phyloP scores from a whole-genome alignment of 345 rosid genomes.

The Eucalyptus marginata region DNA sequence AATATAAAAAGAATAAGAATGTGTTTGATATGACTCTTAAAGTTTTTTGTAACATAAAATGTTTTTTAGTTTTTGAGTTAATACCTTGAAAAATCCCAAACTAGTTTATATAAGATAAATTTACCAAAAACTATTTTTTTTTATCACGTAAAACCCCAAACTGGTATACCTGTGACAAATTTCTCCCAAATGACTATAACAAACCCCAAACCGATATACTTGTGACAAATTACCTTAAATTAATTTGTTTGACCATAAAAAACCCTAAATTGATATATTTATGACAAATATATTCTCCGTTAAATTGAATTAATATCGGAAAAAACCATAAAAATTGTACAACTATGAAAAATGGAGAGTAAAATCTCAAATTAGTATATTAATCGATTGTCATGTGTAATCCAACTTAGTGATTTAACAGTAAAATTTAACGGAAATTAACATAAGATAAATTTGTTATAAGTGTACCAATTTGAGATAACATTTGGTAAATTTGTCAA shows the following conservation, averaged over 20 bases:
- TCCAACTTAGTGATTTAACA: too few relatives aligned
- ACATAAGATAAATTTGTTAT: accelerated
- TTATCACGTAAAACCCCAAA: too few relatives aligned
- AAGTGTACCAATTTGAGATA: accelerated
- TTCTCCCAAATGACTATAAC: too few relatives aligned
- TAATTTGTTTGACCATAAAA: too few relatives aligned
- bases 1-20: too few relatives aligned
- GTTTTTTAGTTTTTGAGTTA: accelerated
- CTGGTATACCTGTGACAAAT: accelerated
- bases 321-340: too few relatives aligned
- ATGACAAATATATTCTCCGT: accelerated
- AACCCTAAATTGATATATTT: accelerated
- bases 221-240: too few relatives aligned
- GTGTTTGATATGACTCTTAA: accelerated
- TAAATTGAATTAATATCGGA: accelerated
- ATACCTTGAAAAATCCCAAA: accelerated
- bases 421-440: too few relatives aligned
- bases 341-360: too few relatives aligned
- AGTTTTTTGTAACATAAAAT: too few relatives aligned
- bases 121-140: accelerated
- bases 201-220: accelerated
- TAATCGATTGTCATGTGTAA: accelerated
- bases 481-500: too few relatives aligned
- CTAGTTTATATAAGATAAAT: accelerated
- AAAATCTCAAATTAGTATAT: too few relatives aligned